Conservation (phyloP, 805 yeast genomes). For the fission yeast (Schizosaccharomyces pombe) region DNA sequence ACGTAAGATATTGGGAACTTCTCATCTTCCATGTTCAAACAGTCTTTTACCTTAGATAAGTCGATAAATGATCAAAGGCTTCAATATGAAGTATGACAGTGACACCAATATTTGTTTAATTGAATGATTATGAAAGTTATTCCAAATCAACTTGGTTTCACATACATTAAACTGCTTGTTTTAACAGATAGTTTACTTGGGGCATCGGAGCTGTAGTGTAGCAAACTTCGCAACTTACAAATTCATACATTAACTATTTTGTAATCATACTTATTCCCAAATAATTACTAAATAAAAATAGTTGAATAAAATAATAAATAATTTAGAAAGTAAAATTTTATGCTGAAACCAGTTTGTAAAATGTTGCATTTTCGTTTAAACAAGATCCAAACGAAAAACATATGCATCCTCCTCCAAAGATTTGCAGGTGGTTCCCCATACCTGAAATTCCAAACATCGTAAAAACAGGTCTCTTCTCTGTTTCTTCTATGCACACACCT, state of each 20-base stretch:
- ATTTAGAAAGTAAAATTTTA: neutral
- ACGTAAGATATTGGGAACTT: constrained; percentile 6
- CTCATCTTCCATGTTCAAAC: neutral
- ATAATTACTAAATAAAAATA: neutral
- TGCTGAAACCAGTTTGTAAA: neutral
- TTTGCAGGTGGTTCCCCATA: neutral
- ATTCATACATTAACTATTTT: too few relatives aligned
- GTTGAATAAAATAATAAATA: neutral
- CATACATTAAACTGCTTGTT: too few relatives aligned
- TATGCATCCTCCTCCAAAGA: neutral
- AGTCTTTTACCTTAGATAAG: neutral
- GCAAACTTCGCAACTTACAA: too few relatives aligned
- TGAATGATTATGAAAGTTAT: too few relatives aligned
- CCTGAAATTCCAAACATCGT: constrained; percentile 8
- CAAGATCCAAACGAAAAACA: neutral
- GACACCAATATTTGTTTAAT: too few relatives aligned
- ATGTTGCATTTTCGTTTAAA: neutral
- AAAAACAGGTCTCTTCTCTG: neutral
- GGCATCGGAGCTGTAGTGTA: too few relatives aligned
- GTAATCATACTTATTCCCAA: too few relatives aligned
- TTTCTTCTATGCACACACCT: neutral
- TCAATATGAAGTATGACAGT: too few relatives aligned
- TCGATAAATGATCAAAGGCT: too few relatives aligned
- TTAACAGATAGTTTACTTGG: too few relatives aligned
- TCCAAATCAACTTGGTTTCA: too few relatives aligned